Conservation (phyloP, 495 filamentous ascomycete genomes). For the Penicillium verhagenii region DNA sequence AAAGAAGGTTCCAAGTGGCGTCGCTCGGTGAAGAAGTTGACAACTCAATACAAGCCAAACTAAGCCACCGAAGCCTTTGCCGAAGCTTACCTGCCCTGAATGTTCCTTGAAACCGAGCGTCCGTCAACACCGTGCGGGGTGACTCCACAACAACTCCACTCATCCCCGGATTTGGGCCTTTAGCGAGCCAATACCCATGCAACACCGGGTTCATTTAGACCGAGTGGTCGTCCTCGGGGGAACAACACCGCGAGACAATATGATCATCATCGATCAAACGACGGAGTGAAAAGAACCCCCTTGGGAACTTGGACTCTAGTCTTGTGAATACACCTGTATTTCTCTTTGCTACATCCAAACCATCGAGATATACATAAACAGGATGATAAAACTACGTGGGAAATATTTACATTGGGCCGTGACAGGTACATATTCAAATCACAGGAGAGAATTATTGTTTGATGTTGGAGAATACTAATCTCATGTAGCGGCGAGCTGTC, state of each 20-base stretch:
- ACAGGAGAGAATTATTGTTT: neutral
- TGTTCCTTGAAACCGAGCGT: neutral
- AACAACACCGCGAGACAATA: neutral
- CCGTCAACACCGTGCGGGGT: slow-evolving; percentile 1
- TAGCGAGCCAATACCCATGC: slow-evolving; percentile 1
- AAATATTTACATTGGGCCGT: slow-evolving; percentile 23
- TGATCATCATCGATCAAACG: neutral
- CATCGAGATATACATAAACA: no score
- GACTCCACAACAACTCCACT: neutral
- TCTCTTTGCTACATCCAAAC: neutral
- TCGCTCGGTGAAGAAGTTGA: slow-evolving; percentile 3
- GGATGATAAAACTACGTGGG: slow-evolving; percentile 15
- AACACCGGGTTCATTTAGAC: neutral
- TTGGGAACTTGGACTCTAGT: neutral
- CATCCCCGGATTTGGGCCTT: slow-evolving; percentile 1
- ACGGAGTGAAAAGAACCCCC: neutral
- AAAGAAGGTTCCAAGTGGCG: neutral
- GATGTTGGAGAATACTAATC: neutral
- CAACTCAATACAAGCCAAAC: no score
- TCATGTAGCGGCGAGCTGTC: slow-evolving; percentile 23
- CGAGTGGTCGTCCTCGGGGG: neutral
- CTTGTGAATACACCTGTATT: neutral
- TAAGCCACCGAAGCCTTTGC: neutral
- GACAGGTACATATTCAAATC: slow-evolving; percentile 8
- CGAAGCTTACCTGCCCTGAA: neutral